These are phyloP conservation scores for Ophiostoma piceae DNA, from an alignment of 2,329 filamentous ascomycete genomes.

Conservation along the genomic window DNA sequence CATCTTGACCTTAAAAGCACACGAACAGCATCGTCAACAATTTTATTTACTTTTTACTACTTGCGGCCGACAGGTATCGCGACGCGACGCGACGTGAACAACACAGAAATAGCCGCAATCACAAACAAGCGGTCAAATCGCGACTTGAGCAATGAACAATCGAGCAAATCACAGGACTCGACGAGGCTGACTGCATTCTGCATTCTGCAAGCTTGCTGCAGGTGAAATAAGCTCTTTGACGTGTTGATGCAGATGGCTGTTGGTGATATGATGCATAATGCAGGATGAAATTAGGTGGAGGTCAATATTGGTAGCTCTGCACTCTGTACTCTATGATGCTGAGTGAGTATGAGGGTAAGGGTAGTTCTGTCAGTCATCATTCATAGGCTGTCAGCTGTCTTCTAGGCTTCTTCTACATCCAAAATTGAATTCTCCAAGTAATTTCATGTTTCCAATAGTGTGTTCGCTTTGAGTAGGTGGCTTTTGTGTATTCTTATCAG, in stretches of 20 bases:
- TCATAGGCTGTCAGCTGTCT: neutral
- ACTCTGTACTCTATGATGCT: no score
- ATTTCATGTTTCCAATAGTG: neutral
- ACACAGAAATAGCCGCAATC: neutral
- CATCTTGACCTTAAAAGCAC: neutral
- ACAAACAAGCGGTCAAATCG: neutral
- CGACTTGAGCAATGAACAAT: neutral
- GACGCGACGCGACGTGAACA: neutral
- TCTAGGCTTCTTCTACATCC: neutral
- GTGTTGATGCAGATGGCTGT: neutral
- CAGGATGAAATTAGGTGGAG: constrained; percentile 1
- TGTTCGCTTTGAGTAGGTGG: neutral
- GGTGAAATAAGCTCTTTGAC: constrained; percentile 6
- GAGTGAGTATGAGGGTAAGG: neutral
- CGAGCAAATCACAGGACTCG: neutral
- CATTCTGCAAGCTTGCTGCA: neutral
- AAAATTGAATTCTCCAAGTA: neutral
- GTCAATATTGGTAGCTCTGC: neutral
- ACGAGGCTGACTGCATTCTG: neutral
- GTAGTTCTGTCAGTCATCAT: neutral
- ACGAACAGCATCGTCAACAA: neutral
- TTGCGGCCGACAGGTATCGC: neutral
- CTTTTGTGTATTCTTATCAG: neutral
- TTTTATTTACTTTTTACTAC: neutral
- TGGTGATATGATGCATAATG: constrained; percentile 7